Evolutionary conservation across 768 basidiomycete genomes (phyloP), one percentile per base, ranked within the genome.

Genomic region (Termitomyces sp.): DNA sequence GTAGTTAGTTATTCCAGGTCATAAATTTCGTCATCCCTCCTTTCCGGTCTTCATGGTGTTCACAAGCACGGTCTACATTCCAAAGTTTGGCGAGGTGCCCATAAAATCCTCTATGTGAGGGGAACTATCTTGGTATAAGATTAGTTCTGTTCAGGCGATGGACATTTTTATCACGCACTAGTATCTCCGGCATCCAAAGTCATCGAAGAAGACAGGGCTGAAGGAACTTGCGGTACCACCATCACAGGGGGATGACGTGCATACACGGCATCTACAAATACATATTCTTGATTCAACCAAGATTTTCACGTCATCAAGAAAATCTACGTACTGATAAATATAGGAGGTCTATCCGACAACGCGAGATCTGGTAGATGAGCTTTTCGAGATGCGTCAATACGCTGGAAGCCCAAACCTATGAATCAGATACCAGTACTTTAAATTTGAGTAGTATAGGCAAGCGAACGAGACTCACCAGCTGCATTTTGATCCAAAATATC

Each of bases 341-440:
- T 37, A 55, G 52, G 52, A 36, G 53, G 56, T 46, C 29, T 49
- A 51, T 56, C 59, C 2, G 55, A 36, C 25, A 61, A 51, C 31
- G 56, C 37, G 4, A 60, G 29, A 53, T 64, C 63, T 3, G 59
- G 40, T 51, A 63, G 55, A 29, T 45, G 57, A 47, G 59, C 37
- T 40, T 62, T 62, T 6, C 31, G 25, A 12, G 64, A 60, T 14
- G 50, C 15, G 32, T 63, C 61, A 20, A 62, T 57, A 11, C 61
- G 61, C 29, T 57, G 64, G 36, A 60, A 65, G 29, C 64, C 64
- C 14, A 65, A 55, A 15, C 50, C 64, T 65, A 29, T 7, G 14
- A 8, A 42, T 5, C 17, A 43, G 15, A 40, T 32, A 38, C 8
- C 12, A 20, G 31, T 8, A 40, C 31, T 37, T 25, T 1, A 32